phyloP scores from a whole-genome alignment of 1,284 basidiomycete genomes.

The Sporisorium reilianum region DNA sequence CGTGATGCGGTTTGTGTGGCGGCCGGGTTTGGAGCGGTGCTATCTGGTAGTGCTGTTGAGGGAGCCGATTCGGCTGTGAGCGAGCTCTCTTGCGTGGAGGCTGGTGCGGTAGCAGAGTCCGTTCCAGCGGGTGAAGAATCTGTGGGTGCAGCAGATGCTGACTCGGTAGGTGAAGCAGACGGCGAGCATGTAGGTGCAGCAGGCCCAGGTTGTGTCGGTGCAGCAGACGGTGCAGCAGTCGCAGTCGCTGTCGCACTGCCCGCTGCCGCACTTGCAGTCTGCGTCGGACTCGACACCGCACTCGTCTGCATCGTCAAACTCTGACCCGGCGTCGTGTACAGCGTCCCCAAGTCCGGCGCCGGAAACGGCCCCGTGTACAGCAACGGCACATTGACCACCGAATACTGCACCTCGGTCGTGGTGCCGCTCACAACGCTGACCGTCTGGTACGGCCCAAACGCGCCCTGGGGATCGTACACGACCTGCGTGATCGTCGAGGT shows the following conservation, averaged over 20 bases:
- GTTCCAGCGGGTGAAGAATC: not conserved
- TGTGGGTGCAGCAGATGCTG: conserved; percentile 1
- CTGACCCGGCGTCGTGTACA: conserved; percentile 55
- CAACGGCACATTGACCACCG: conserved; percentile 53
- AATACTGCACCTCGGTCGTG: conserved; percentile 46
- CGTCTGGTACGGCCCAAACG: conserved; percentile 45
- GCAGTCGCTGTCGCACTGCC: not conserved
- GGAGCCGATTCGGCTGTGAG: conserved; percentile 17
- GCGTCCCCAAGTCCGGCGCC: conserved; percentile 51
- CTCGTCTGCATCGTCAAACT: conserved; percentile 6
- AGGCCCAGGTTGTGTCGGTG: not conserved
- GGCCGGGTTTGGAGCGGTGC: conserved; percentile 2
- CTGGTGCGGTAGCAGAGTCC: not conserved
- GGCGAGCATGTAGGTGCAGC: not conserved
- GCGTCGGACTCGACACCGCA: too few relatives aligned
- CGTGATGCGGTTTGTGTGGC: not conserved
- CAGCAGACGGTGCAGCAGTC: not conserved
- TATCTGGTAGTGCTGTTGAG: conserved; percentile 2
- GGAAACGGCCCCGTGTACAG: conserved; percentile 61
- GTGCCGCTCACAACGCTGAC: conserved; percentile 32
- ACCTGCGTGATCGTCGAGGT: conserved; percentile 42
- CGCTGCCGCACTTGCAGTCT: not conserved
- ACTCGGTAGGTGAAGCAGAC: not conserved
- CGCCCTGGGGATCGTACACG: conserved; percentile 55
- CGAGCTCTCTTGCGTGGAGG: conserved; percentile 6